phyloP scores from a whole-genome alignment of 805 yeast genomes.

The Cyberlindnera japonica region DNA sequence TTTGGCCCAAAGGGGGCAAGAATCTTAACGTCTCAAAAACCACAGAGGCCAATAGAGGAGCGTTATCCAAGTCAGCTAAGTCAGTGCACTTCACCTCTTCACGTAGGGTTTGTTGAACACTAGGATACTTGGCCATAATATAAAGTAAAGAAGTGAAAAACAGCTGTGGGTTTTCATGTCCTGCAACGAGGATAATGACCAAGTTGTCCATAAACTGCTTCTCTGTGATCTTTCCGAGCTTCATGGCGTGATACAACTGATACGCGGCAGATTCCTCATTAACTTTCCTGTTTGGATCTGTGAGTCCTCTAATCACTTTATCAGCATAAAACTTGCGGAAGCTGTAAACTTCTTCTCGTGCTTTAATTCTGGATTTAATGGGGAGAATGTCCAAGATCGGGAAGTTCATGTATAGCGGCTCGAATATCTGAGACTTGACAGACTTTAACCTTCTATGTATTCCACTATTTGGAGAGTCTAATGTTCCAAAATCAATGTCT shows the following conservation, averaged over 20 bases:
- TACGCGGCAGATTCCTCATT: slow-evolving; percentile 39
- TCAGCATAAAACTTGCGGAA: slow-evolving; percentile 38
- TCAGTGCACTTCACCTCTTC: slow-evolving; percentile 10
- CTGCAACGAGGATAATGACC: slow-evolving; percentile 54
- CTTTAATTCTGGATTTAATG: slow-evolving; percentile 42
- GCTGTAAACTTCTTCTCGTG: slow-evolving; percentile 38
- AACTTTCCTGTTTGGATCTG: slow-evolving; percentile 20
- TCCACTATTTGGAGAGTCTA: slow-evolving; percentile 29
- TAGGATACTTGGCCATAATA: slow-evolving; percentile 40
- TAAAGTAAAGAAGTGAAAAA: slow-evolving; percentile 45
- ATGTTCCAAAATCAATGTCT: slow-evolving; percentile 44
- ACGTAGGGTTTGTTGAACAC: slow-evolving; percentile 33
- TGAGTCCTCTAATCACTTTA: slow-evolving; percentile 32
- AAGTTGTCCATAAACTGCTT: slow-evolving; percentile 52
- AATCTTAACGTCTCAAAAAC: slow-evolving; percentile 46
- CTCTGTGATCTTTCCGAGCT: slow-evolving; percentile 35
- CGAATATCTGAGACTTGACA: slow-evolving; percentile 51
- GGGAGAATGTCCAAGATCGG: slow-evolving; percentile 51
- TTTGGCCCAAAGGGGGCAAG: slow-evolving; percentile 55
- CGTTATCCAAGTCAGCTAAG: slow-evolving; percentile 15
- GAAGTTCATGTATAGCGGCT: slow-evolving; percentile 50
- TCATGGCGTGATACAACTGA: slow-evolving; percentile 38
- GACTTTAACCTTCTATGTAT: slow-evolving; percentile 38
- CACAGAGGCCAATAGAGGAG: slow-evolving; percentile 33
- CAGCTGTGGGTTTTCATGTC: slow-evolving; percentile 61